Conservation (phyloP, 2,329 filamentous ascomycete species). For the Plectosphaerella plurivora region DNA sequence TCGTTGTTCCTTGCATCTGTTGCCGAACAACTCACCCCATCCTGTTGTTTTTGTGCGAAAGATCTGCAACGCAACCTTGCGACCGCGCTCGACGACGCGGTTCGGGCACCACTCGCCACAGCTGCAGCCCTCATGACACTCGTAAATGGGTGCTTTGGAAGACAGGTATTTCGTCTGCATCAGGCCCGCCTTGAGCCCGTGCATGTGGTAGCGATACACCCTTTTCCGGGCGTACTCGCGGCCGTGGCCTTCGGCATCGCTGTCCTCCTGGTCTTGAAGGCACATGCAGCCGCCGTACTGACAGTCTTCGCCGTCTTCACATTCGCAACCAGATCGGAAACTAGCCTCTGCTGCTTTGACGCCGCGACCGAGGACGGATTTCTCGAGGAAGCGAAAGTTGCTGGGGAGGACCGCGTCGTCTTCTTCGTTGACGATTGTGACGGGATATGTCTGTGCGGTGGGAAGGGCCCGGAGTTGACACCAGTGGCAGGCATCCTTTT, state of each 20-base stretch:
- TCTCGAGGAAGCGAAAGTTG: conserved; percentile 65
- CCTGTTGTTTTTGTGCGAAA: conserved; percentile 70
- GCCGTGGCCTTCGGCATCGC: conserved; percentile 41
- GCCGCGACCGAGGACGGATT: conserved; percentile 53
- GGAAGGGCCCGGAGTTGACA: conserved; percentile 56
- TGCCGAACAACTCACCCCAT: conserved; percentile 54
- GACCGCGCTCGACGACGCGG: conserved; percentile 69
- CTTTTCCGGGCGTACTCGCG: conserved; percentile 18
- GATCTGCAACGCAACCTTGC: conserved; percentile 67
- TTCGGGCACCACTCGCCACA: conserved; percentile 66
- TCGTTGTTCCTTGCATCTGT: background rate
- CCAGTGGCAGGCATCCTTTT: conserved; percentile 49
- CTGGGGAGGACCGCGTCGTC: conserved; percentile 54
- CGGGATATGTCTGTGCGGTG: conserved; percentile 42
- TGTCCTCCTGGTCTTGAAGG: conserved; percentile 56
- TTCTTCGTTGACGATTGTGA: conserved; percentile 61
- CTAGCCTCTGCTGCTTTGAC: conserved; percentile 56
- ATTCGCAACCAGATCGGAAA: conserved; percentile 67
- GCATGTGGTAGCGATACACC: conserved; percentile 61
- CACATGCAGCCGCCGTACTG: conserved; percentile 66
- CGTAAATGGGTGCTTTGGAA: conserved; percentile 57
- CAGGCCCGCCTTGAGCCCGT: conserved; percentile 45
- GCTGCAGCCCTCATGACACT: conserved; percentile 69
- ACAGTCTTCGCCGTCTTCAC: conserved; percentile 57
- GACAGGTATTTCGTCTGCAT: conserved; percentile 47